Evolutionary conservation across 2,329 filamentous ascomycete species (phyloP).

Genomic region (Neoarthrinium moseri): DNA sequence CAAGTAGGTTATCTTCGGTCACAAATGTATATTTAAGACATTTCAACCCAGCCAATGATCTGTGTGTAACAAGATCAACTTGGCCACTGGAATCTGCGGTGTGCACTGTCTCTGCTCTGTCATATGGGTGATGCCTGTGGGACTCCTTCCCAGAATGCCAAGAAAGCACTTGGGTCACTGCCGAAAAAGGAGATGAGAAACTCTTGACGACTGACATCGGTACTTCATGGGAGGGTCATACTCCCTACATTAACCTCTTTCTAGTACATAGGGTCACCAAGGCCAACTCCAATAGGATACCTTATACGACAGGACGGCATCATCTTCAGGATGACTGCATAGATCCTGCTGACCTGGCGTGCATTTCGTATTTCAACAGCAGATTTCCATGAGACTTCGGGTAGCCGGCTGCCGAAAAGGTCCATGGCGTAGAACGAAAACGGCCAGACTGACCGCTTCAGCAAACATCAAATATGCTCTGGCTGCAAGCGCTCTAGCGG

Average conservation of each 20-base stretch:
- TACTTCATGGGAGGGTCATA: background rate
- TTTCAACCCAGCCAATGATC: background rate
- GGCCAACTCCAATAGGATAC: background rate
- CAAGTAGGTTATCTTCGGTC: background rate
- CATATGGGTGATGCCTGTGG: too few species aligned
- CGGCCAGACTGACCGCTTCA: constrained; percentile 9
- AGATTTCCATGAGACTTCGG: constrained; percentile 6
- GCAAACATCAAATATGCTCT: constrained; percentile 4
- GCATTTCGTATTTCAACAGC: background rate
- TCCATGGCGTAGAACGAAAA: constrained; percentile 4
- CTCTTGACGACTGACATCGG: background rate
- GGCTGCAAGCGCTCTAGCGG: background rate
- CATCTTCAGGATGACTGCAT: constrained; percentile 5
- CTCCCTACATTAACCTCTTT: background rate
- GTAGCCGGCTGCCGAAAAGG: background rate
- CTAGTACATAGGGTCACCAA: background rate
- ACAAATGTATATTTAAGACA: background rate
- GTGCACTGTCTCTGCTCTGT: background rate
- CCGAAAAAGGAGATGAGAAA: constrained; percentile 9
- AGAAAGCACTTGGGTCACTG: constrained; percentile 4
- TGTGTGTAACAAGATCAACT: background rate
- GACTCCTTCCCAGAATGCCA: too few species aligned
- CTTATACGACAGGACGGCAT: background rate
- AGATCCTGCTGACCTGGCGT: constrained; percentile 3
- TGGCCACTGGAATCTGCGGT: constrained; percentile 1